Conservation (phyloP, 306 rosid species). For the Fragaria vesca region DNA sequence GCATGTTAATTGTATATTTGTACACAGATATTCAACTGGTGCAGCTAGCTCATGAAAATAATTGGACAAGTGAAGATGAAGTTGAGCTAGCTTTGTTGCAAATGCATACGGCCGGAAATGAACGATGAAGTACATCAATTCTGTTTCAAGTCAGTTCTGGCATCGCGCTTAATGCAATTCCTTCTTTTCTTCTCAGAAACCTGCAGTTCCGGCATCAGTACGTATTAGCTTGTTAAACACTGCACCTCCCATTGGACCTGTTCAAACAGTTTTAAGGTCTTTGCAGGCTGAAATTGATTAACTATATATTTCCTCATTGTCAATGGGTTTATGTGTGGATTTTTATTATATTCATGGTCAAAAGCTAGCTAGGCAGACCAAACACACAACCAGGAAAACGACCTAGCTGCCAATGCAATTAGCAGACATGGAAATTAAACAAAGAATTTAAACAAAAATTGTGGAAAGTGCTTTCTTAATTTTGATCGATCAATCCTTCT, state of each 20-base stretch:
- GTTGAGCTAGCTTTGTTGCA: not conserved
- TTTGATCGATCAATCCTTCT: not conserved
- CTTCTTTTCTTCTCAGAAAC: too few relatives aligned
- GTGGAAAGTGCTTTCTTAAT: not conserved
- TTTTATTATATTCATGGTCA: constrained; percentile 9
- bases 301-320: not conserved
- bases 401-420: not conserved
- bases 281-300: constrained; percentile 14
- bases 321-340: not conserved
- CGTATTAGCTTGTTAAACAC: not conserved
- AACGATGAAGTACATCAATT: not conserved
- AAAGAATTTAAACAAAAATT: not conserved
- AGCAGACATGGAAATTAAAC: not conserved
- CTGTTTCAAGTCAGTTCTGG: not conserved
- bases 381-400: not conserved
- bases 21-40: not conserved
- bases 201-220: not conserved
- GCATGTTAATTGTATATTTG: too few relatives aligned
- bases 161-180: too few relatives aligned
- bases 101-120: not conserved
- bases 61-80: not conserved
- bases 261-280: not conserved
- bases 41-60: not conserved
- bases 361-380: not conserved
- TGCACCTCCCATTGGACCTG: not conserved